Percentiles rank a stretch among this genome's conserved stretches.
Conservation (phyloP, 305 asterid species). For the Fraxinus platypoda region DNA sequence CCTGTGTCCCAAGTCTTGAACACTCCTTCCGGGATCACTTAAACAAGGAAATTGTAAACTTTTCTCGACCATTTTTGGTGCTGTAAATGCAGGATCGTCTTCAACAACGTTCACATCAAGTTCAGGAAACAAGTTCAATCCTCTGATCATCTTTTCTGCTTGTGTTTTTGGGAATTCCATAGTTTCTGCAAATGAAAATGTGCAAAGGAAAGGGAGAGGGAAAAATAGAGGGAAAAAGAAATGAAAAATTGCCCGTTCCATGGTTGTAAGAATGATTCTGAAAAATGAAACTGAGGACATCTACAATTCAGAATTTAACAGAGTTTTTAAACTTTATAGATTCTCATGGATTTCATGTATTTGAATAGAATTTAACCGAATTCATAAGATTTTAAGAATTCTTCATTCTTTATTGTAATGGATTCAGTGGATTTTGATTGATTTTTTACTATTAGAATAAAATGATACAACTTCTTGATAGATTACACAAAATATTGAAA, state of each 20-base stretch:
- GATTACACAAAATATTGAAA: neutral
- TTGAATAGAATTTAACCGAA: neutral
- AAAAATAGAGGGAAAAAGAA: slow-evolving; percentile 8
- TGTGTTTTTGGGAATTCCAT: slow-evolving; percentile 29
- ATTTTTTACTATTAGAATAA: neutral
- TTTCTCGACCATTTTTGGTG: slow-evolving; percentile 54
- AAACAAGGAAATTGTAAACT: slow-evolving; percentile 38
- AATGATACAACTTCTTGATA: too few species aligned
- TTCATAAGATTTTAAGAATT: neutral
- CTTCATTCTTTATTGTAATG: neutral
- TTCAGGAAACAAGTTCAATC: slow-evolving; percentile 63
- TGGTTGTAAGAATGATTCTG: slow-evolving; percentile 14
- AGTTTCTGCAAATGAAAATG: slow-evolving; percentile 29
- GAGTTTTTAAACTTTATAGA: neutral
- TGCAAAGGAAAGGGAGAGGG: slow-evolving; percentile 28
- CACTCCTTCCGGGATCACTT: slow-evolving; percentile 37
- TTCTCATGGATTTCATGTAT: neutral
- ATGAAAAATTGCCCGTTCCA: slow-evolving; percentile 26
- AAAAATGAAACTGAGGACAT: slow-evolving; percentile 10
- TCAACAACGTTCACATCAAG: slow-evolving; percentile 39
- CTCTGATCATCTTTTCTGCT: slow-evolving; percentile 54
- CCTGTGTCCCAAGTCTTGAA: slow-evolving; percentile 65
- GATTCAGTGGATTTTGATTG: too few species aligned
- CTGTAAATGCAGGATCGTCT: slow-evolving; percentile 3
- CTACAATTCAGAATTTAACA: neutral